phyloP scores from a whole-genome alignment of 257 asterid genomes.

The Nicotiana tomentosiformis region DNA sequence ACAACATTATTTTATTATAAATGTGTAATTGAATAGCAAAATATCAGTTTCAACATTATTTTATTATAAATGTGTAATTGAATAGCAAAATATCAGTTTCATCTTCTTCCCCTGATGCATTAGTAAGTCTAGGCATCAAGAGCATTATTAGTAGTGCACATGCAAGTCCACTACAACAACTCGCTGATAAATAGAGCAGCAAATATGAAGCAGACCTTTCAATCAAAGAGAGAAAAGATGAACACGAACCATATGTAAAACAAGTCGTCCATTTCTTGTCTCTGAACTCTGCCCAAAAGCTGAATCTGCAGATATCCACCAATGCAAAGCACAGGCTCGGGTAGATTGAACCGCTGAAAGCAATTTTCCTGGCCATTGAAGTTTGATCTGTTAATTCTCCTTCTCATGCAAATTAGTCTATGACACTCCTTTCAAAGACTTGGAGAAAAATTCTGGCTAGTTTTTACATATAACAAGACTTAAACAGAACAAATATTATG shows the following conservation, averaged over 20 bases:
- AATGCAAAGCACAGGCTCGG: slow-evolving; percentile 65
- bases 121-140: not conserved
- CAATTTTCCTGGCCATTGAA: slow-evolving; percentile 51
- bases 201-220: not conserved
- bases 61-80: not conserved
- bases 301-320: slow-evolving; percentile 79
- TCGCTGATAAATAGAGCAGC: not conserved
- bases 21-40: not conserved
- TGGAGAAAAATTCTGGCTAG: not conserved
- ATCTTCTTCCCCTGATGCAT: not conserved
- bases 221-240: slow-evolving; percentile 1
- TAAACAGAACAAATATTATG: not conserved
- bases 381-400: slow-evolving; percentile 1
- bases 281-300: slow-evolving; percentile 68
- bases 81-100: not conserved
- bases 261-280: slow-evolving; percentile 56
- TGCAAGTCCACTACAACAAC: not conserved
- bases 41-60: not conserved
- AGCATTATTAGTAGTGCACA: not conserved
- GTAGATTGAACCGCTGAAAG: slow-evolving; percentile 72
- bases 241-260: slow-evolving; percentile 68
- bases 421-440: not conserved
- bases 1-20: not conserved
- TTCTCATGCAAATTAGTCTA: not conserved
- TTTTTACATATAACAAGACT: not conserved